Conservation (phyloP, 169 alveolate species). For the Plasmodium yoelii region DNA sequence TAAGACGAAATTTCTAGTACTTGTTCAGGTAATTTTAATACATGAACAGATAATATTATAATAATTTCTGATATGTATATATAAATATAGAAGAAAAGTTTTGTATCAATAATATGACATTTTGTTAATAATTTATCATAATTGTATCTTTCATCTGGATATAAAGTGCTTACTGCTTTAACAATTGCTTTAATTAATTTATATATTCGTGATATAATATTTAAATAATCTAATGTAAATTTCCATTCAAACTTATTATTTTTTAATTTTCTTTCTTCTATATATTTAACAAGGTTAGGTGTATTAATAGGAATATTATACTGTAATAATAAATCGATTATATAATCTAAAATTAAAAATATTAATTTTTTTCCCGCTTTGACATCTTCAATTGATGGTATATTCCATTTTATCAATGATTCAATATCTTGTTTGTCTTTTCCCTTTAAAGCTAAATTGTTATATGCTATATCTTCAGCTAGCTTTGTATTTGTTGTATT, state of each 20-base stretch:
- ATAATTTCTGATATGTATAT: slow-evolving; percentile 46
- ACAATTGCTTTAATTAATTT: slow-evolving; percentile 40
- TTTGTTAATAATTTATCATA: slow-evolving; percentile 30
- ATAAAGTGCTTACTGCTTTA: slow-evolving; percentile 53
- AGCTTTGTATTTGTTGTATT: background rate
- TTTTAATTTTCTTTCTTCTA: slow-evolving; percentile 56
- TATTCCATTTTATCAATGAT: slow-evolving; percentile 53
- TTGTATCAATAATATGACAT: slow-evolving; percentile 61
- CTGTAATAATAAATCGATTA: slow-evolving; percentile 48
- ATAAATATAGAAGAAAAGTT: slow-evolving; percentile 39
- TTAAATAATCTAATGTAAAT: slow-evolving; percentile 48
- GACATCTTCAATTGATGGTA: slow-evolving; percentile 43
- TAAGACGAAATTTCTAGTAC: slow-evolving; percentile 18
- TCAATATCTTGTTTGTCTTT: background rate
- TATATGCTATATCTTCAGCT: background rate
- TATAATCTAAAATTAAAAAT: slow-evolving; percentile 31
- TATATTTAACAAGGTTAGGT: slow-evolving; percentile 44
- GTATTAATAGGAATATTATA: slow-evolving; percentile 42
- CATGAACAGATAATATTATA: slow-evolving; percentile 44
- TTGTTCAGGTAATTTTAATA: slow-evolving; percentile 36
- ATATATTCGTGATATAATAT: slow-evolving; percentile 56
- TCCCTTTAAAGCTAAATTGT: background rate
- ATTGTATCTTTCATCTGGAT: slow-evolving; percentile 73
- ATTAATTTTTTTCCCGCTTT: slow-evolving; percentile 47
- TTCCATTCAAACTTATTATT: slow-evolving; percentile 31